Percentiles rank a stretch among this genome's conserved stretches.
These are phyloP conservation scores for Epichloe amarillans DNA, from an alignment of 2,329 filamentous ascomycete species.

Conservation along the genomic window DNA sequence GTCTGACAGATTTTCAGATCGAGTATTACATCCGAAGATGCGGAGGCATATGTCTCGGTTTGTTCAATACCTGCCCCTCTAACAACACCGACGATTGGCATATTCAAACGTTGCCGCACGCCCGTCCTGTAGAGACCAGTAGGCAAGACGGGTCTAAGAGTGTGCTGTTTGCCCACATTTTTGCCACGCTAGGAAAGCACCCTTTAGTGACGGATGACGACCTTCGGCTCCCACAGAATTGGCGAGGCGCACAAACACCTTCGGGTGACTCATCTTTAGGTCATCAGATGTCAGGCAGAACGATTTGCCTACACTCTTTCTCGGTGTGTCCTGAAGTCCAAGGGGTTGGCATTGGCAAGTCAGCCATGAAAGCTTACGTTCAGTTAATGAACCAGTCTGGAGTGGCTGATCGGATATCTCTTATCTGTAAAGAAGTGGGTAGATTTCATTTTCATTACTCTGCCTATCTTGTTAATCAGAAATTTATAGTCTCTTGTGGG, in stretches of 20 bases:
- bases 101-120: constrained; percentile 35
- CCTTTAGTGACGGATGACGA: constrained; percentile 39
- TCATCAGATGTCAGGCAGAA: constrained; percentile 60
- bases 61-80: constrained; percentile 56
- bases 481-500: constrained; percentile 43
- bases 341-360: constrained; percentile 57
- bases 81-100: constrained; percentile 31
- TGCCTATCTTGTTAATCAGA: neutral
- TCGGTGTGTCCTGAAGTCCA: constrained; percentile 68
- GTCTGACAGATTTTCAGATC: constrained; percentile 11
- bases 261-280: constrained; percentile 32
- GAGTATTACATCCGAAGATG: constrained; percentile 14
- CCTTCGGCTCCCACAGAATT: constrained; percentile 61
- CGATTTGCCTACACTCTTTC: constrained; percentile 70
- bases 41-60: constrained; percentile 60
- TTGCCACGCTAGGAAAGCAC: constrained; percentile 57
- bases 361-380: constrained; percentile 36
- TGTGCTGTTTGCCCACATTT: constrained; percentile 63
- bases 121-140: constrained; percentile 42
- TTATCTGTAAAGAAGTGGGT: constrained; percentile 51
- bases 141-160: constrained; percentile 21
- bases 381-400: constrained; percentile 60
- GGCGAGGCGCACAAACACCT: constrained; percentile 37
- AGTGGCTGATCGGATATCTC: constrained; percentile 56
- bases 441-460: neutral